These are phyloP conservation scores for Antrodiella citrinella DNA, from an alignment of 768 basidiomycete genomes.

Conservation along the genomic window DNA sequence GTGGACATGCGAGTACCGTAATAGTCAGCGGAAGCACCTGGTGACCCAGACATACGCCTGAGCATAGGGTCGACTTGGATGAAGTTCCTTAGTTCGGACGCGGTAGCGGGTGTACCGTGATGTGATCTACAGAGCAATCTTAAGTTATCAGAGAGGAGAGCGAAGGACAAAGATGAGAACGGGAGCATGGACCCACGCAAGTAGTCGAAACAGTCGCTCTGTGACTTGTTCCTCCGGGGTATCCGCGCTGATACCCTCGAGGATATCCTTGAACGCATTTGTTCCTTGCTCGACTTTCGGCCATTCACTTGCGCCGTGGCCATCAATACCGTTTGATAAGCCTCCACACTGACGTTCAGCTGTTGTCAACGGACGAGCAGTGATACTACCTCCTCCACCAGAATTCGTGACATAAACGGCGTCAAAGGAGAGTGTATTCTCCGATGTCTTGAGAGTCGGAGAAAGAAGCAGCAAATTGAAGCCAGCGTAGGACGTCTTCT, in stretches of 20 bases:
- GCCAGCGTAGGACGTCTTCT: constrained; percentile 56
- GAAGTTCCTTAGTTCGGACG: constrained; percentile 47
- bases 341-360: constrained; percentile 47
- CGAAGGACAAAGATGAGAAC: background rate
- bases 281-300: constrained; percentile 64
- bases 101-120: constrained; percentile 17
- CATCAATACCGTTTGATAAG: constrained; percentile 72
- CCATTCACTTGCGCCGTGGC: constrained; percentile 54
- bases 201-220: constrained; percentile 52
- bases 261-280: constrained; percentile 34
- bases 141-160: background rate
- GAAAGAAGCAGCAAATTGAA: constrained; percentile 74
- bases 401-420: constrained; percentile 58
- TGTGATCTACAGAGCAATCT: constrained; percentile 6
- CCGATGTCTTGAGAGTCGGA: constrained; percentile 21
- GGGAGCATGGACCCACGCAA: constrained; percentile 47
- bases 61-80: constrained; percentile 48
- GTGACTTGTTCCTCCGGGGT: constrained; percentile 44
- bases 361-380: constrained; percentile 41
- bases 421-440: constrained; percentile 34
- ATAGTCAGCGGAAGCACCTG: background rate
- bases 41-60: constrained; percentile 7
- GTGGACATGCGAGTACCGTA: constrained; percentile 72
- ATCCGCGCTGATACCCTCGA: constrained; percentile 29
- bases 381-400: constrained; percentile 58